Evolutionary conservation across 2,329 filamentous ascomycete species (phyloP), one percentile per base, ranked within the genome.

Genomic region (Aspergillus novofumigatus): DNA sequence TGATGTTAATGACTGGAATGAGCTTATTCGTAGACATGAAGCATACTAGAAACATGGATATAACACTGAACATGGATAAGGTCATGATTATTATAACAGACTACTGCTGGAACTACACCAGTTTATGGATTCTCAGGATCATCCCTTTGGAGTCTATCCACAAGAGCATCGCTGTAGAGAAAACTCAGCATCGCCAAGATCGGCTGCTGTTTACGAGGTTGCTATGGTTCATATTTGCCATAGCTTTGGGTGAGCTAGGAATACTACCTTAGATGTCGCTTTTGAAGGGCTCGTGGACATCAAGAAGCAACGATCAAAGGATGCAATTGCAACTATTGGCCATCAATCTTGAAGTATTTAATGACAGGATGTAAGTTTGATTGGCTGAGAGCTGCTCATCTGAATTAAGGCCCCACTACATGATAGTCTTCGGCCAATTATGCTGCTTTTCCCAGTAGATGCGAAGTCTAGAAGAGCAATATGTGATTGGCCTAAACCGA

Each of bases 101-200:
- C 64, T 67, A 69, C 58, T 74, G 74, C 50, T 59, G 64, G 44
- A 58, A 55, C 4, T 48, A 48, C 56, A n/a, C 47, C 61, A 73
- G 26, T 59, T 62, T 65, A 71, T 65, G 0, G 70, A 41, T 75
- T 68, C 2, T 64, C 53, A 1, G 64, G 62, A 53, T 75, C 73
- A 51, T 65, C 49, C 0, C 65, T 60, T 6, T 68, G 62, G 25
- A 63, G 75, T 32, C 68, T 64, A 4, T 75, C 68, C 4, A 73
- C 56, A 59, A 62, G 73, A 0, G 72, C 72, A 53, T 73, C 68
- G 41, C 59, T 61, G 53, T 73, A 73, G n/a, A 51, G n/a, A 17
- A 49, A 42, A 6, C 28, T 60, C 51, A 10, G 38, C 41, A n/a
- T 50, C 38, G 48, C 28, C 49, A 4, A 17, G 23, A 32, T 56